Base-by-base conservation (phyloP, 169 alveolate genomes). In the Plasmodium vinckei region DNA sequence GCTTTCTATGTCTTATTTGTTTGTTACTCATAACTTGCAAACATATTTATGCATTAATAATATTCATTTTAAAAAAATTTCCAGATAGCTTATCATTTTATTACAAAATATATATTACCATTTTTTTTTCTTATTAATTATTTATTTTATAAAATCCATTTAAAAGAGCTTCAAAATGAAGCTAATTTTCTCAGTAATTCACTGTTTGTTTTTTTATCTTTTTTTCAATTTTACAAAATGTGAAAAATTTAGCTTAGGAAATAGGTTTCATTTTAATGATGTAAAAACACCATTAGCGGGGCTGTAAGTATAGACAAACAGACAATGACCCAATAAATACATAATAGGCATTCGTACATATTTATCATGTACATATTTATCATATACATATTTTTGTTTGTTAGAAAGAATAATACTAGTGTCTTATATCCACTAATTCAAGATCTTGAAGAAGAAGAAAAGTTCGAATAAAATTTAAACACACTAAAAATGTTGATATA, bases 371-470 rank as follows among this genome's bases (percentile, higher is more conserved):
- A 57, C 21, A 57, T 19, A 17, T 2, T 57, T 57, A 21, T 17
- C 27, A 2, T 27, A 57, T 19, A 6, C 15, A 42, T 69, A 27
- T 1, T 54, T 15, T 27, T 17, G 47, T 25, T 61, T 60, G 21
- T n/a, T 59, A 63, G 75, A 13, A 19, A 19, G 12, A 19, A 39
- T 6, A 61, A 75, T n/a, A 25, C 71, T 10, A 75, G 51, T 44
- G 64, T 17, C 33, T 57, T 75, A 51, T 75, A 75, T 23, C 88
- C 88, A 27, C 60, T 75, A 44, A 75, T 75, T 23, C 75, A 75
- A 7, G 88, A 75, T 42, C 88, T 75, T 15, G 88, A 54, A 44
- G 77, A 27, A 46, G 75, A 75, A 33, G 75, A 75, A 47, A 49
- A 75, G 88, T 75, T 75, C 63, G 64, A 69, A 75, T 23, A 49